Base-by-base conservation (phyloP, 495 filamentous ascomycete species). In the Bacidia gigantensis region DNA sequence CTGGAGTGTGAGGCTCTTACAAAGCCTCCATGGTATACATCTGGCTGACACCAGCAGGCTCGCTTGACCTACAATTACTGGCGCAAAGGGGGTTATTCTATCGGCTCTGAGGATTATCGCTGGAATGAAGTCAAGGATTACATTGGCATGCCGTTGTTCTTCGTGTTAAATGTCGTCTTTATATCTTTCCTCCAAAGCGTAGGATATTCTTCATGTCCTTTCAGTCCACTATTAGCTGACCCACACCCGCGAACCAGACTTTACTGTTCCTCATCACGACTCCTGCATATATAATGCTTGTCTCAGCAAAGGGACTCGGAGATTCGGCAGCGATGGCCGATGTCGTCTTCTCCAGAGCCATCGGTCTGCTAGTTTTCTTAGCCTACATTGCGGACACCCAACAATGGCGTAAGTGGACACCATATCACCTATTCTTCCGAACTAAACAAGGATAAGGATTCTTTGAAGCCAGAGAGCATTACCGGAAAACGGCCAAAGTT, bases 51-150 rank as follows among this genome's bases (percentile, higher is more conserved):
- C 20, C 10, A 21, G 9, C 60, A 86, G 82, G 53, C 71, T 47
- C 84, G 93, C 38, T 70, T 99, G 62, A 94, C 92, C 2, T 96
- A 75, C 76, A 99, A 99, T 68, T 99, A 95, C 66, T 95, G 85
- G 84, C 84, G 93, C 47, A 93, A 86, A 66, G 93, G 93, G 18
- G 93, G 93, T 17, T 99, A 97, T 64, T 67, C 70, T 22, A 73
- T 87, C 53, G 90, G 92, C 25, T 81, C 79, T 11, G 89, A 99
- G 66, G 93, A 99, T 67, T 99, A 99, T 65, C 78, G 93, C 64
- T 96, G 90, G 90, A 55, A 68, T 40, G 69, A 80, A 17, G 56
- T 83, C 32, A 71, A 69, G 50, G 60, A 71, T 18, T 65, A 72
- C 40, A 67, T 77, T 32, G 74, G 69, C 55, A 66, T 67, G 2